phyloP scores from a whole-genome alignment of 2,329 filamentous ascomycete genomes.

The Hymenoscyphus occultus region DNA sequence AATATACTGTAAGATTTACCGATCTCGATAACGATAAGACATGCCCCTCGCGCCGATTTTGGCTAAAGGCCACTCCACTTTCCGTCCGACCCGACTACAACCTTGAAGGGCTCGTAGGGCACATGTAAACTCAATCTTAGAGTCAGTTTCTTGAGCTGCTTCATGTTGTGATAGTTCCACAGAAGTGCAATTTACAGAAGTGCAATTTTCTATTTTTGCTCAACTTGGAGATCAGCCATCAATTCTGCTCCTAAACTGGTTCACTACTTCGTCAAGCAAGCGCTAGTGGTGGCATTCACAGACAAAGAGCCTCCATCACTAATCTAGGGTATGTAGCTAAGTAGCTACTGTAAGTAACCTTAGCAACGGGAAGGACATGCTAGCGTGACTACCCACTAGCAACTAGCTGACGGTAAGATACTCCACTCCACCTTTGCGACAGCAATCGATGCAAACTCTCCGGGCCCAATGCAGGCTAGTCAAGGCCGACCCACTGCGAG shows the following conservation, averaged over 20 bases:
- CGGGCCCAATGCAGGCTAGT: background rate
- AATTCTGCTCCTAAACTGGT: background rate
- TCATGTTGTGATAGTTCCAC: constrained; percentile 1
- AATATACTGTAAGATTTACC: background rate
- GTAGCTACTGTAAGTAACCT: no score
- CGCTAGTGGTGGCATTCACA: background rate
- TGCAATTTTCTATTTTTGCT: background rate
- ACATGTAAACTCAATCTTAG: no score
- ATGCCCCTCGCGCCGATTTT: background rate
- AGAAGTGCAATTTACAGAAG: background rate
- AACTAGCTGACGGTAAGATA: background rate
- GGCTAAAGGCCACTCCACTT: background rate
- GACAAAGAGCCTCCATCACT: background rate
- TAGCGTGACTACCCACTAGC: background rate
- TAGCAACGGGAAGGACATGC: no score
- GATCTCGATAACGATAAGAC: constrained; percentile 1
- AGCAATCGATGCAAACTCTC: background rate
- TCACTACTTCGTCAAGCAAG: background rate
- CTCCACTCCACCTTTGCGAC: background rate
- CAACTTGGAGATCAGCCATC: background rate
- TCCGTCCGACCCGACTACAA: background rate
- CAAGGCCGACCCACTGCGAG: background rate
- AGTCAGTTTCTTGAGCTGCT: no score
- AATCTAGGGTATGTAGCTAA: no score
- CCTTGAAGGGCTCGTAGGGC: no score